Percentiles rank a stretch among this genome's conserved stretches.
phyloP scores from a whole-genome alignment of 345 rosid genomes.

The Cardiospermum halicacabum region DNA sequence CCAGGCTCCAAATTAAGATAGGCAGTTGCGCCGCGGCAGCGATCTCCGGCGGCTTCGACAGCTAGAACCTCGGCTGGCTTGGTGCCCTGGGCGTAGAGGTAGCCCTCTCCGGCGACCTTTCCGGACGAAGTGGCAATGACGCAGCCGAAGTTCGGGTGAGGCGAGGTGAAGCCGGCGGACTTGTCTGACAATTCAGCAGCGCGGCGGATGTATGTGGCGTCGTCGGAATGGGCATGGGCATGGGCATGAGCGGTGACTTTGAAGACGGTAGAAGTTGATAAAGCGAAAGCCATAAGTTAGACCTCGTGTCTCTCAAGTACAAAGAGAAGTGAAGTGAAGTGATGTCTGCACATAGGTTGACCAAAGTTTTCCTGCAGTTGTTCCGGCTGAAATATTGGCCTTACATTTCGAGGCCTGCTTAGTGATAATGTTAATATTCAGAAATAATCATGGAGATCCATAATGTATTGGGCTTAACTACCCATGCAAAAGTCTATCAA shows the following conservation, averaged over 20 bases:
- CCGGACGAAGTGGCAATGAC: slow-evolving; percentile 50
- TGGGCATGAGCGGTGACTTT: slow-evolving; percentile 12
- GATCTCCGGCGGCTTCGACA: slow-evolving; percentile 60
- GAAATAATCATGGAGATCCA: too few relatives aligned
- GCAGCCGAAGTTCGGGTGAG: slow-evolving; percentile 94
- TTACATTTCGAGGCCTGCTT: too few relatives aligned
- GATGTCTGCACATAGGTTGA: too few relatives aligned
- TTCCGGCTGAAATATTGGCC: too few relatives aligned
- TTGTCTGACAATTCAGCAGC: slow-evolving; percentile 65
- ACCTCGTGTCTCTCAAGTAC: too few relatives aligned
- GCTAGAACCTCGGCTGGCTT: slow-evolving; percentile 74
- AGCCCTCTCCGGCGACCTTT: slow-evolving; percentile 73
- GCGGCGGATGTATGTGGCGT: slow-evolving; percentile 54
- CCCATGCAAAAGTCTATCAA: too few relatives aligned
- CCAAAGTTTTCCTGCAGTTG: too few relatives aligned
- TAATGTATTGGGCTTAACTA: too few relatives aligned
- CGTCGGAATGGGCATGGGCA: slow-evolving; percentile 33
- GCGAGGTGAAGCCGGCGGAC: slow-evolving; percentile 80
- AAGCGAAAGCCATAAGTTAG: slow-evolving; percentile 32
- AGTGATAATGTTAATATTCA: too few relatives aligned
- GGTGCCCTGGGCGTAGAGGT: slow-evolving; percentile 81
- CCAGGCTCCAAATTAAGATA: slow-evolving; percentile 90
- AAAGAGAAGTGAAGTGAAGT: too few relatives aligned
- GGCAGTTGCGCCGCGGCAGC: slow-evolving; percentile 61
- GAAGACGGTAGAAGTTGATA: slow-evolving; percentile 24